Evolutionary conservation across 2,329 filamentous ascomycete genomes (phyloP), one percentile per base, ranked within the genome.

Genomic region (Paradendryphiella salina): DNA sequence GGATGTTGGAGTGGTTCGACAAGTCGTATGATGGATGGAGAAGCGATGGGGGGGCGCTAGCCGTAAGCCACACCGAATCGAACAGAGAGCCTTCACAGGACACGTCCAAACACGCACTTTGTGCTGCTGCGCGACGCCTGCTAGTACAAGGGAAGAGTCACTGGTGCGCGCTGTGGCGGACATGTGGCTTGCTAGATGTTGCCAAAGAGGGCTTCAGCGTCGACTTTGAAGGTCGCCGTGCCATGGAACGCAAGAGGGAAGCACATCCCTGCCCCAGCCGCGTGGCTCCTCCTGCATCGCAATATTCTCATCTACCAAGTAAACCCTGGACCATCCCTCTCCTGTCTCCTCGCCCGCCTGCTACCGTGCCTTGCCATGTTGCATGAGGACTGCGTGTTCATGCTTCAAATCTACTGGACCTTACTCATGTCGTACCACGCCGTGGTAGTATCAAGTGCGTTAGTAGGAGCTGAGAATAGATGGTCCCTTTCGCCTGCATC

Each of bases 11-110:
- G 49, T 55, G 53, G 45, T 40, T 32, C 38, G 42, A 46, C 23
- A 45, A 42, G 44, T 56, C 45, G 53, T 53, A 50, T 40, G 53
- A 56, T 56, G 15, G 36, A 36, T 38, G 43, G 37, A 36, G 17
- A 26, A 15, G 36, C 31, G 32, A 41, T 37, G 37, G 43, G 48
- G 42, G 43, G 40, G 46, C 33, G 39, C 37, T 36, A 42, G 46
- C 17, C 37, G 32, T 21, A 46, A 34, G 31, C 48, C 26, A 35
- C 36, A 26, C 35, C 26, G 18, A 21, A 32, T 15, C 31, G 14
- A 34, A 34, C 32, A 21, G 38, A 31, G 34, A 4, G 32, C 23
- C 23, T 26, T 9, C 23, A 9, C 33, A 18, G 15, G 14, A 5
- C 14, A 35, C 33, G 18, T 15, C 9, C 33, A 5, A 4, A 6